Conservation (phyloP, 1,284 basidiomycete species). For the Thecaphora thlaspeos region DNA sequence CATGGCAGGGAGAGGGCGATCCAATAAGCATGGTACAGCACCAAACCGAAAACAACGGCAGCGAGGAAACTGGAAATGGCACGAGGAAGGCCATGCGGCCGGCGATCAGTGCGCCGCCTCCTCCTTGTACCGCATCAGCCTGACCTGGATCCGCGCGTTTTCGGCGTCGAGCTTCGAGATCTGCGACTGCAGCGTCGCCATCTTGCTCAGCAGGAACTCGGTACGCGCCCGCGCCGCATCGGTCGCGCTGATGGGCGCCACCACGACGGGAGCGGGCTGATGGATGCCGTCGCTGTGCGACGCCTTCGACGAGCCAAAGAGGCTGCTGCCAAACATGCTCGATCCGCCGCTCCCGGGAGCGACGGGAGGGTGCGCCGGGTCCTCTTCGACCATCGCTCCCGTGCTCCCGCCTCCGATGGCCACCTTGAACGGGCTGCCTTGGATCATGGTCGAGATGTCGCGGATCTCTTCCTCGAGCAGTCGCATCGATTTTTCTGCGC, state of each 20-base stretch:
- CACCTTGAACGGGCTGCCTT: slow-evolving; percentile 55
- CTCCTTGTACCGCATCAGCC: slow-evolving; percentile 6
- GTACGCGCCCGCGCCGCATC: slow-evolving; percentile 68
- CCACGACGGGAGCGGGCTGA: not conserved
- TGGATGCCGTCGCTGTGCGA: not conserved
- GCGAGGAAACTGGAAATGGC: no score
- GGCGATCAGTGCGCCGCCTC: not conserved
- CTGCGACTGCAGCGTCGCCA: slow-evolving; percentile 70
- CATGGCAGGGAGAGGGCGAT: no score
- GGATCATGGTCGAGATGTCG: slow-evolving; percentile 33
- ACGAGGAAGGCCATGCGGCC: no score
- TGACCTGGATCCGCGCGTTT: slow-evolving; percentile 27
- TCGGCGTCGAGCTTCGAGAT: slow-evolving; percentile 54
- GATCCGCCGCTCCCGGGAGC: slow-evolving; percentile 1
- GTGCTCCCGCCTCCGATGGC: slow-evolving; percentile 30
- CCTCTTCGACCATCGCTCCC: slow-evolving; percentile 11
- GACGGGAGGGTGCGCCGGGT: not conserved
- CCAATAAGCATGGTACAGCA: no score
- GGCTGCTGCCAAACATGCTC: slow-evolving; percentile 1
- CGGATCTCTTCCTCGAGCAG: slow-evolving; percentile 75
- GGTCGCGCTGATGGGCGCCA: slow-evolving; percentile 54
- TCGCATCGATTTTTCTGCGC: slow-evolving; percentile 68
- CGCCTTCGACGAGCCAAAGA: slow-evolving; percentile 1
- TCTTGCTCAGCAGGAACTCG: slow-evolving; percentile 72
- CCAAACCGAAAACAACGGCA: no score